These are phyloP conservation scores for Citeromyces nyonsensis DNA, from an alignment of 805 yeast species.

Conservation along the genomic window DNA sequence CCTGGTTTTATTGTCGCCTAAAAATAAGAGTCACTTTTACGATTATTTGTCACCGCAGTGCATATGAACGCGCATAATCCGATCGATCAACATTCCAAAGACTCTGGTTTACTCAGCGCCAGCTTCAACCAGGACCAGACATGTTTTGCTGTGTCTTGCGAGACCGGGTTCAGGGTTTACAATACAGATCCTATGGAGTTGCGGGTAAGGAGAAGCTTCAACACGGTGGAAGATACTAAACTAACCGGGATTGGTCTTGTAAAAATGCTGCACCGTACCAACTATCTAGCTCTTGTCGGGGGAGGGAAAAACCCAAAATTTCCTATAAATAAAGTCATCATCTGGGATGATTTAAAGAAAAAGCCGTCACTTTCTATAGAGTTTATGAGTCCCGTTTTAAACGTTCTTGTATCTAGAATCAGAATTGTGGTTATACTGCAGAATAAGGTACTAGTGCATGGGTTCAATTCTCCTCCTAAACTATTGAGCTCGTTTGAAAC, in stretches of 20 bases:
- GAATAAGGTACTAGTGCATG: constrained; percentile 57
- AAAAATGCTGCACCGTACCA: constrained; percentile 79
- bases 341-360: constrained; percentile 86
- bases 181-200: constrained; percentile 78
- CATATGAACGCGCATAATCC: constrained; percentile 17
- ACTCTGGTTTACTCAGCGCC: constrained; percentile 33
- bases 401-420: constrained; percentile 61
- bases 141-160: constrained; percentile 77
- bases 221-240: constrained; percentile 9
- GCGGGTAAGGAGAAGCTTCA: constrained; percentile 45
- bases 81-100: constrained; percentile 8
- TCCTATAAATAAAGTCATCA: constrained; percentile 64
- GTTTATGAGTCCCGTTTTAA: constrained; percentile 60
- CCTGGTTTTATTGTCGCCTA: not conserved
- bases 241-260: constrained; percentile 55
- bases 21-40: not conserved
- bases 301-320: constrained; percentile 75
- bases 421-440: constrained; percentile 60
- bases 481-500: constrained; percentile 53
- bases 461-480: constrained; percentile 69
- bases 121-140: constrained; percentile 82
- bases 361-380: constrained; percentile 60
- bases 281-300: constrained; percentile 80
- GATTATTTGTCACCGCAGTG: constrained; percentile 1
- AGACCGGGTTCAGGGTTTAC: constrained; percentile 71